phyloP scores from a whole-genome alignment of 202 grass and related monocot genomes.

The Carex arenaria region DNA sequence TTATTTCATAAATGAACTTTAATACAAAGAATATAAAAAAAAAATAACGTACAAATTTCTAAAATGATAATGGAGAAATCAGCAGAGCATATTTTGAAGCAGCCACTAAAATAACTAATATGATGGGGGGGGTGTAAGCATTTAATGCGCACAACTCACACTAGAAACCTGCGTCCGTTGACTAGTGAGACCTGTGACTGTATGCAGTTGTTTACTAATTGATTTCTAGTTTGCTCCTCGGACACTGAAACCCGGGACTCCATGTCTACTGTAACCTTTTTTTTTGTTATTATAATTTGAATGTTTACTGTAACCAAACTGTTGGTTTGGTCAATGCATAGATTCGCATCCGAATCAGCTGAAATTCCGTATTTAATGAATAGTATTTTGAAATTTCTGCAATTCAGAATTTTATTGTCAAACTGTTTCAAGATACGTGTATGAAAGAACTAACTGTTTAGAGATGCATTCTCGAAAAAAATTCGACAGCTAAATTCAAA shows the following conservation, averaged over 20 bases:
- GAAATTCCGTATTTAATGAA: too few species aligned
- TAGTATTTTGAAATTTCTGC: too few species aligned
- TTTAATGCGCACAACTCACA: constrained; percentile 4
- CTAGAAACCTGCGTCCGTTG: constrained; percentile 1
- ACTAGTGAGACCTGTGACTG: not conserved
- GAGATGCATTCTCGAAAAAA: too few species aligned
- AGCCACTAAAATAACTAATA: not conserved
- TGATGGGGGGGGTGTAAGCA: not conserved
- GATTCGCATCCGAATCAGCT: not conserved
- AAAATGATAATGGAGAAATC: not conserved
- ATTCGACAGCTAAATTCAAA: too few species aligned
- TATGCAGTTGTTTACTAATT: not conserved
- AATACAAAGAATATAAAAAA: not conserved
- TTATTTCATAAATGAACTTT: not conserved
- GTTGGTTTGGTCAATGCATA: constrained; percentile 18
- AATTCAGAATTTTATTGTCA: too few species aligned
- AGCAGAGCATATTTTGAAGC: not conserved
- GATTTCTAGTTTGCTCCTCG: constrained; percentile 6
- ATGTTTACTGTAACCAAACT: too few species aligned
- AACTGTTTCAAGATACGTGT: too few species aligned
- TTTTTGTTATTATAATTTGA: too few species aligned
- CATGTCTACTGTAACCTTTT: not conserved
- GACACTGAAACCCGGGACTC: constrained; percentile 20
- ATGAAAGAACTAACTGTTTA: too few species aligned
- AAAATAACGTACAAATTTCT: too few species aligned